A percentile compares a stretch with the other conserved stretches of the same genome.
phyloP scores from a whole-genome alignment of 768 basidiomycete genomes.

The Leccinum sublutescens region DNA sequence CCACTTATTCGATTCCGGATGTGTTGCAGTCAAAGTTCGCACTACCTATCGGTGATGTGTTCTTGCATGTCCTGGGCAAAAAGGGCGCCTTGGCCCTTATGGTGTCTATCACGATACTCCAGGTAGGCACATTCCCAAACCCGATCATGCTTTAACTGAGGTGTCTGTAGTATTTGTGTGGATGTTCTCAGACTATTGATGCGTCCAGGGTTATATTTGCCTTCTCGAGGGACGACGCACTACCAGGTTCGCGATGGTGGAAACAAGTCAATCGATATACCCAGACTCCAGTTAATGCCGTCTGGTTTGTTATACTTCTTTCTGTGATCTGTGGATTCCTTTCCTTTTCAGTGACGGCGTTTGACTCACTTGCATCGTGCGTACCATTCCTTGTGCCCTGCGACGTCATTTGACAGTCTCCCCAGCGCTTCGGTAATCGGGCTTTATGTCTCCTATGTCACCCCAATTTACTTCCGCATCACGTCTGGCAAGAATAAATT shows the following conservation, averaged over 20 bases:
- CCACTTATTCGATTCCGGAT: constrained; percentile 37
- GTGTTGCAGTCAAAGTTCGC: constrained; percentile 34
- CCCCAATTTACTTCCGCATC: constrained; percentile 37
- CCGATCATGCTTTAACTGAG: neutral
- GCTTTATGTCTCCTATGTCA: constrained; percentile 38
- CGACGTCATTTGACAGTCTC: neutral
- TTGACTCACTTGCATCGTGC: constrained; percentile 37
- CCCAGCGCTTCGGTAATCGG: constrained; percentile 33
- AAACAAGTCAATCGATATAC: constrained; percentile 33
- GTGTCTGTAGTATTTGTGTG: constrained; percentile 36
- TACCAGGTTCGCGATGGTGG: constrained; percentile 39
- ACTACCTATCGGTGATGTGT: constrained; percentile 43
- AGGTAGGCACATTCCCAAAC: constrained; percentile 28
- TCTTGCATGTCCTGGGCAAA: constrained; percentile 38
- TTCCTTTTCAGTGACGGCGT: constrained; percentile 34
- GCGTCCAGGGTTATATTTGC: constrained; percentile 48
- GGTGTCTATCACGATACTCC: constrained; percentile 43
- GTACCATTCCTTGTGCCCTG: neutral
- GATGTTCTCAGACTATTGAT: constrained; percentile 46
- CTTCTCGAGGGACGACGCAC: constrained; percentile 39
- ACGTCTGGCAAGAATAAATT: constrained; percentile 34
- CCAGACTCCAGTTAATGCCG: constrained; percentile 38
- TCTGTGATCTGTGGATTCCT: constrained; percentile 33
- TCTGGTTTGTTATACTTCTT: constrained; percentile 38
- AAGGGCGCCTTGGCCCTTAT: constrained; percentile 43